Base-by-base conservation (phyloP, 78 protist genomes). In the Polysphondylium violaceum region DNA sequence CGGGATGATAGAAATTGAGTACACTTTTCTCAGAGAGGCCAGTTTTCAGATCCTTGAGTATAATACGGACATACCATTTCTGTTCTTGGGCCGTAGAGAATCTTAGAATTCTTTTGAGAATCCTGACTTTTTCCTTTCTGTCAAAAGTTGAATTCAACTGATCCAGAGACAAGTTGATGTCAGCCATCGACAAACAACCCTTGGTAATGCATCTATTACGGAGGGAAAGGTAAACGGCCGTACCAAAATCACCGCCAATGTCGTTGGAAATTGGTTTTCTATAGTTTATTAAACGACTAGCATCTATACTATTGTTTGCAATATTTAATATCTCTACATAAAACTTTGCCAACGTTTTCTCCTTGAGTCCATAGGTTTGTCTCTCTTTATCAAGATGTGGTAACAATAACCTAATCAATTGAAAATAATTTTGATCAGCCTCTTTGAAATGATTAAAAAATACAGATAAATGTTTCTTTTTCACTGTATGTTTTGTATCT, bases 31-130 rank as follows among this genome's bases (percentile, higher is more conserved):
- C 95, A 21, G 86, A 51, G 29, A 97, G 5, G 0, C 96, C 97
- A 19, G 77, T 61, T 23, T 50, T 44, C 95, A 97, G 41, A 19
- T 87, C 96, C 58, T 96, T 96, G 29, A 96, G 43, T 4, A 97
- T 44, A 27, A 97, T 94, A 9, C 98, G 74, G 19, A 97, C 58
- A 51, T 96, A 64, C 98, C 98, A 97, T 56, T 96, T 96, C 47
- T 95, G 97, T 55, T 97, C 98, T 4, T 38, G 41, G 14, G 97
- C 95, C 0, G 96, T 88, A 5, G 85, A 74, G 3, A 11, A 14
- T 21, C 88, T 16, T 33, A 88, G 53, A 21, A 95, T 11, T 50
- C 14, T 25, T 56, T 56, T 43, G 21, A 97, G 69, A 0, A 95
- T 27, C 9, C 14, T 50, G 36, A 44, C n/a, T 72, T 94, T 96